phyloP scores from a whole-genome alignment of 352 stramenopile genomes.

The Elongisporangium undulatum region DNA sequence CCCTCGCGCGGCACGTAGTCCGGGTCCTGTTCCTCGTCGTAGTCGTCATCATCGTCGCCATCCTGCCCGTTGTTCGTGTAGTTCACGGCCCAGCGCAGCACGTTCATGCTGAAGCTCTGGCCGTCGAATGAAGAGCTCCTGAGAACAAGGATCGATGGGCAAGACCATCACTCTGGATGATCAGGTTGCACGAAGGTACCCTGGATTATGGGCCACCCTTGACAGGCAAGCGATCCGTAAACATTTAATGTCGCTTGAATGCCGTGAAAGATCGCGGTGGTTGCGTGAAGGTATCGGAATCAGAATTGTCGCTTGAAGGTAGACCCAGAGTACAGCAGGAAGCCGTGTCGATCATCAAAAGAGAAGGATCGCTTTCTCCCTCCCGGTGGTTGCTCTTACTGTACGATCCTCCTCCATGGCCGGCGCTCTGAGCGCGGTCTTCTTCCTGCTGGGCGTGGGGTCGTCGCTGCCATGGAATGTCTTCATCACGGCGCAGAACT shows the following conservation, averaged over 20 bases:
- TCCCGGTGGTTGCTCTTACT: constrained; percentile 6
- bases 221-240: background rate
- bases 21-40: constrained; percentile 11
- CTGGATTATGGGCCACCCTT: background rate
- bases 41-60: constrained; percentile 5
- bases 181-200: constrained; percentile 4
- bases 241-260: constrained; percentile 5
- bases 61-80: constrained; percentile 9
- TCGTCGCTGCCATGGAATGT: constrained; percentile 83
- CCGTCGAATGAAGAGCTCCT: background rate
- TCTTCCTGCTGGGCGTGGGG: constrained; percentile 77
- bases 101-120: background rate
- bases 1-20: constrained; percentile 4
- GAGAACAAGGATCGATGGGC: background rate
- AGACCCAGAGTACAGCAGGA: background rate
- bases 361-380: background rate
- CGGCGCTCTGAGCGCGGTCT: constrained; percentile 22
- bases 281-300: background rate
- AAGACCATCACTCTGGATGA: background rate
- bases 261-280: background rate
- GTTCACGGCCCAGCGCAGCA: constrained; percentile 7
- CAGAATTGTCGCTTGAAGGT: background rate
- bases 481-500: constrained; percentile 81
- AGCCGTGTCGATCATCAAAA: background rate
- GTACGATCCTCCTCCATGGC: background rate